Conservation (phyloP, 306 rosid genomes). For the Ammopiptanthus mongolicus region DNA sequence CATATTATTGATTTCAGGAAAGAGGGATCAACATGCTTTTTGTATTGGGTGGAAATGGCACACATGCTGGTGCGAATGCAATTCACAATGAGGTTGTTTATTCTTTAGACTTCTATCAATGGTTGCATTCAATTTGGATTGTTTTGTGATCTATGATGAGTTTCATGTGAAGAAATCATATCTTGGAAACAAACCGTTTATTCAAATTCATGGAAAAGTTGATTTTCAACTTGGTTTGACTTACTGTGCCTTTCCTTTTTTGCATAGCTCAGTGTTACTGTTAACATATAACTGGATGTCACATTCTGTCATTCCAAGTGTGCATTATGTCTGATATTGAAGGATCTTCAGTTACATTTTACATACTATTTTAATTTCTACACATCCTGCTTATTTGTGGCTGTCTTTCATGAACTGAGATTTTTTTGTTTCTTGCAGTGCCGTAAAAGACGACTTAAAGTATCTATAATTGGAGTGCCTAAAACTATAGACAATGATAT, state of each 20-base stretch:
- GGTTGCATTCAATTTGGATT: neutral
- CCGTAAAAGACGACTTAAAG: slow-evolving; percentile 59
- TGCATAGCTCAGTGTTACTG: neutral
- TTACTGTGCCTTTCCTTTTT: neutral
- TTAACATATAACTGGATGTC: neutral
- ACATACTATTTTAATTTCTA: neutral
- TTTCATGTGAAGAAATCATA: neutral
- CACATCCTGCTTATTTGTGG: neutral
- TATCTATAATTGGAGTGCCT: slow-evolving; percentile 93
- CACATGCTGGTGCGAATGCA: slow-evolving; percentile 98
- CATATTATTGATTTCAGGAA: slow-evolving; percentile 50
- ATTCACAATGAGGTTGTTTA: slow-evolving; percentile 81
- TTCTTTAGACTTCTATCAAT: slow-evolving; percentile 11
- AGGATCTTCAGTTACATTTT: slow-evolving; percentile 8
- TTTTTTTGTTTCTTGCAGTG: slow-evolving; percentile 49
- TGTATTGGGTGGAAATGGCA: slow-evolving; percentile 97
- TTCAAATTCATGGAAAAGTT: slow-evolving; percentile 1
- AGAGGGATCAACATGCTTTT: slow-evolving; percentile 96
- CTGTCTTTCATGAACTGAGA: neutral
- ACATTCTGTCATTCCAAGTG: neutral
- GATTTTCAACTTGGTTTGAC: neutral
- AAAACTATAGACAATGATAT: slow-evolving; percentile 98
- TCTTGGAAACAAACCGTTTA: neutral
- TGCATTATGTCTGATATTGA: neutral
- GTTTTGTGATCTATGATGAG: neutral